A percentile compares a stretch with the other conserved stretches of the same genome.
These are phyloP conservation scores for Cucurbita ficifolia DNA, from an alignment of 306 rosid species.

Conservation along the genomic window DNA sequence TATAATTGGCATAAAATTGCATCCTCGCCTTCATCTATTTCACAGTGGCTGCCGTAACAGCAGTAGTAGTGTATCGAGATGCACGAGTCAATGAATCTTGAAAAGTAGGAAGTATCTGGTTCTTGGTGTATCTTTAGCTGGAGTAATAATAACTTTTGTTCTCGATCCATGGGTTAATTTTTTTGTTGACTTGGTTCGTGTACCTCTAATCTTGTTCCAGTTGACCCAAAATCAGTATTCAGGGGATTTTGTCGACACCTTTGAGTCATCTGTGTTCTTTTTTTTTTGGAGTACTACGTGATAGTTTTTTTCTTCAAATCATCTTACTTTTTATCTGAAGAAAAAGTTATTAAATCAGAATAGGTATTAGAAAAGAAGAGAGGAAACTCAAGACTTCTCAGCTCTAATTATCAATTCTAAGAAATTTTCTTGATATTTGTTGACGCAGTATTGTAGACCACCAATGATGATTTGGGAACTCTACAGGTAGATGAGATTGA, in stretches of 20 bases:
- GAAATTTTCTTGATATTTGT: no score
- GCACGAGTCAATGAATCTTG: background rate
- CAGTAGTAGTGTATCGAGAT: background rate
- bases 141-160: background rate
- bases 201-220: background rate
- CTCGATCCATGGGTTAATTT: background rate
- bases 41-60: background rate
- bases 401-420: no score
- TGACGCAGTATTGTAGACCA: no score
- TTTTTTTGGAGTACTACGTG: no score
- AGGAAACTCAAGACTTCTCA: no score
- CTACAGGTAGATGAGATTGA: no score
- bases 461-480: no score
- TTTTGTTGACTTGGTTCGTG: background rate
- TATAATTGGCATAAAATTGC: background rate
- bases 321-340: no score
- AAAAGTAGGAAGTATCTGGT: background rate
- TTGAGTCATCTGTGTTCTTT: no score
- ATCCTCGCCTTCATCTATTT: background rate
- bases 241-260: background rate
- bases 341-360: no score
- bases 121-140: background rate
- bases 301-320: no score
- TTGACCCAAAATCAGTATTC: background rate
- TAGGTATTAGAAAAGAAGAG: no score